Percentiles rank a stretch among this genome's conserved stretches.
Conservation (phyloP, 331 rosid genomes). For the Quercus phellos region DNA sequence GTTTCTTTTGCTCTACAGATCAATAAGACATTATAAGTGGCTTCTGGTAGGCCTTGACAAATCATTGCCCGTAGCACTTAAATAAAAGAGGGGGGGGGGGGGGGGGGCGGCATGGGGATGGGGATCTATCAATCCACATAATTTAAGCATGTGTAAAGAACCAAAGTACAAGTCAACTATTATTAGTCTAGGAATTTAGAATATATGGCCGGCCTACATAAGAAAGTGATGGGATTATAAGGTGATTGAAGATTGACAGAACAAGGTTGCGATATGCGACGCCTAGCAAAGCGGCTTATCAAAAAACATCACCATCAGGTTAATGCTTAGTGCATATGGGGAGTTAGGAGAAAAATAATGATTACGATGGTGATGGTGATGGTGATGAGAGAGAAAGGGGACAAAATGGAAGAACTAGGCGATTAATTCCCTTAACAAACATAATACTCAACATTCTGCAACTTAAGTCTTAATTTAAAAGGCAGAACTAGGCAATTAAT, state of each 20-base stretch:
- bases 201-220: neutral
- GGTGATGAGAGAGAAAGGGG: neutral
- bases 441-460: neutral
- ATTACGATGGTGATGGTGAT: neutral
- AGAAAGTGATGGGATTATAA: neutral
- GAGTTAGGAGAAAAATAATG: neutral
- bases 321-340: neutral
- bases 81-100: no score
- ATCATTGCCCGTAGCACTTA: neutral
- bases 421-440: neutral
- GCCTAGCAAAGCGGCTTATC: neutral
- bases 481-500: neutral
- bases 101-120: neutral
- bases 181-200: neutral
- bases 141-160: neutral
- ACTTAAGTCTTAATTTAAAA: neutral
- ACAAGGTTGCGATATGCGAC: neutral
- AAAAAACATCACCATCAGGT: no score
- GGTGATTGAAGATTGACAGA: neutral
- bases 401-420: neutral
- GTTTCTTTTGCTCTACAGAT: constrained; percentile 89
- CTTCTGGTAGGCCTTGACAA: neutral
- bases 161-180: neutral
- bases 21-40: constrained; percentile 4
- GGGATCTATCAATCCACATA: neutral